Evolutionary conservation across 1,284 basidiomycete species (phyloP), one percentile per base, ranked within the genome.

Genomic region (Wolfiporia cocos): DNA sequence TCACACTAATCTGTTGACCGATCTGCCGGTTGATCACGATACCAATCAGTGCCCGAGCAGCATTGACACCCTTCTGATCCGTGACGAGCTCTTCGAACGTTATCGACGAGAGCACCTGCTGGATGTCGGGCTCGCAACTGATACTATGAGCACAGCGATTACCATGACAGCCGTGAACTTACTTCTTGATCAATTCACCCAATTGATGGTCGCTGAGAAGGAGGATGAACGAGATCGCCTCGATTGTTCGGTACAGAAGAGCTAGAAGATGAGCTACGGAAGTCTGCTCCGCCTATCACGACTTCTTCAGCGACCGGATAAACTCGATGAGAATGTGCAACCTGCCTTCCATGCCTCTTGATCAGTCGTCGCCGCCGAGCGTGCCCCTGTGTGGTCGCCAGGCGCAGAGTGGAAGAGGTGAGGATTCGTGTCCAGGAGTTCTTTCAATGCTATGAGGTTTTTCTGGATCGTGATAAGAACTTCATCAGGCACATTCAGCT

Each of bases 1-100:
- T 54, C 59, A 95, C 93, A 55, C 90, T 92, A 38, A 93, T 87
- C 61, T 97, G 92, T 57, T 95, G 89, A 12, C 90, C 90, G 53
- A 98, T 98, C 61, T 98, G 95, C 56, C 94, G 90, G 65, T 99
- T 92, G 54, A 99, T 99, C 49, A 99, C 78, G 26, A 94, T 86
- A 50, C 93, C 95, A 10, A 97, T 92, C 17, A 98, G 67, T n/a
- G 82, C 82, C 50, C 91, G 76, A 5, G 94, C 93, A 23, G 84
- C 78, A 20, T 82, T 81, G 50, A 92, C 76, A 22, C 94, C 94
- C 53, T 81, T 78, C 56, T 86, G 78, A 32, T 80, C 80, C 6
- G 86, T 91, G 45, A 97, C 79, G 17, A 99, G 73, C 28, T 86
- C 85, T 58, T 90, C 82, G 54, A 88, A 96, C 5, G 88, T 92